These are phyloP conservation scores for Phlyctochytrium bullatum DNA, from an alignment of 192 early-diverging fungal genomes.

Conservation along the genomic window DNA sequence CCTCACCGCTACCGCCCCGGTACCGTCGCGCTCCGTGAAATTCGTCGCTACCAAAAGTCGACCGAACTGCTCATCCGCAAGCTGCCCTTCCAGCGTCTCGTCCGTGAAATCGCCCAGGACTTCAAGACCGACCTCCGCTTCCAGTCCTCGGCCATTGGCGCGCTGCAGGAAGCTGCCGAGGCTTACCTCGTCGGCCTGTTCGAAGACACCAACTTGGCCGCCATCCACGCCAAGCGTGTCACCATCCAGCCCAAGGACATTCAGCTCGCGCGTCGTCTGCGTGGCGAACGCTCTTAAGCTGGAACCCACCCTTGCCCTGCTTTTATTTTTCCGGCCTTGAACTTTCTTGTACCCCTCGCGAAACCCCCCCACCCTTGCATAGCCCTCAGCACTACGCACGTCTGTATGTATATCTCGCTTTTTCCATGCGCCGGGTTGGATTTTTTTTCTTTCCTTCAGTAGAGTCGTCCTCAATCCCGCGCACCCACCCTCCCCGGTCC, in stretches of 20 bases:
- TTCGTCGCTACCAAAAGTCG: slow-evolving; percentile 90
- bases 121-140: slow-evolving; percentile 99
- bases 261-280: slow-evolving; percentile 93
- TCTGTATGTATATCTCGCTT: too few species aligned
- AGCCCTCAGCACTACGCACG: too few species aligned
- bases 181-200: slow-evolving; percentile 71
- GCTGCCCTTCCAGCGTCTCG: slow-evolving; percentile 84
- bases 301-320: too few species aligned
- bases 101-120: slow-evolving; percentile 99
- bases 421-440: too few species aligned
- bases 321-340: too few species aligned
- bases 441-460: too few species aligned
- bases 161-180: slow-evolving; percentile 97
- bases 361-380: too few species aligned
- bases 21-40: slow-evolving; percentile 81
- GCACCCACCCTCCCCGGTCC: too few species aligned
- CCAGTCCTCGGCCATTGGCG: slow-evolving; percentile 99
- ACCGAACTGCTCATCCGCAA: slow-evolving; percentile 83
- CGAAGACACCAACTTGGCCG: slow-evolving; percentile 94
- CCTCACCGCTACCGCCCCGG: slow-evolving; percentile 83
- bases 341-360: too few species aligned
- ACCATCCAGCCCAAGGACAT: slow-evolving; percentile 99
- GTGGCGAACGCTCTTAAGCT: slow-evolving; percentile 51
- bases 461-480: too few species aligned
- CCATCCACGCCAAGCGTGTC: slow-evolving; percentile 99